phyloP scores from a whole-genome alignment of 176 grass and related monocot genomes.

The Carex pumila region DNA sequence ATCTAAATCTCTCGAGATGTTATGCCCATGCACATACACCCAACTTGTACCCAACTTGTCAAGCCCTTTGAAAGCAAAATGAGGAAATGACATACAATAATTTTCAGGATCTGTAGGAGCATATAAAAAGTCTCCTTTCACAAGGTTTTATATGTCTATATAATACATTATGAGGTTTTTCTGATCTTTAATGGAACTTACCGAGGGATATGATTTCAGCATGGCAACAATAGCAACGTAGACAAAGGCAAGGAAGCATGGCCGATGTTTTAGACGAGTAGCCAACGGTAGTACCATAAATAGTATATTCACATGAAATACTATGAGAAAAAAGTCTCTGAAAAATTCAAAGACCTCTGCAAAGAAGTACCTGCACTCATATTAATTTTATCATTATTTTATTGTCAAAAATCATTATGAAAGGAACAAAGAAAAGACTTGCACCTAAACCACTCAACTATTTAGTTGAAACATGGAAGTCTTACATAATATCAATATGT shows the following conservation, averaged over 20 bases:
- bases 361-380: slow-evolving; percentile 89
- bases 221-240: slow-evolving; percentile 66
- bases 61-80: background rate
- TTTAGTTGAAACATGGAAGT: background rate
- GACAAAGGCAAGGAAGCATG: slow-evolving; percentile 89
- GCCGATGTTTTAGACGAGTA: slow-evolving; percentile 65
- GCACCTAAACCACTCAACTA: background rate
- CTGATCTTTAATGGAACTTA: slow-evolving; percentile 33
- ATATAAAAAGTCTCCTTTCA: background rate
- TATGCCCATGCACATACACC: background rate
- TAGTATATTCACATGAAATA: slow-evolving; percentile 90
- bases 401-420: background rate
- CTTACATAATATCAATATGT: background rate
- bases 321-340: slow-evolving; percentile 92
- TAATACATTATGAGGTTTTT: background rate
- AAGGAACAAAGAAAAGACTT: background rate
- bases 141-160: background rate
- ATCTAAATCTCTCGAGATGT: background rate
- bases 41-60: too few species aligned
- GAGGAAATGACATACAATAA: background rate
- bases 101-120: background rate
- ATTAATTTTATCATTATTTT: background rate
- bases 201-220: slow-evolving; percentile 94
- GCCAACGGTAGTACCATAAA: slow-evolving; percentile 92
- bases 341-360: slow-evolving; percentile 95